A percentile compares a stretch with the other conserved stretches of the same genome.
phyloP scores from a whole-genome alignment of 257 asterid genomes.

The Echites panduratus region DNA sequence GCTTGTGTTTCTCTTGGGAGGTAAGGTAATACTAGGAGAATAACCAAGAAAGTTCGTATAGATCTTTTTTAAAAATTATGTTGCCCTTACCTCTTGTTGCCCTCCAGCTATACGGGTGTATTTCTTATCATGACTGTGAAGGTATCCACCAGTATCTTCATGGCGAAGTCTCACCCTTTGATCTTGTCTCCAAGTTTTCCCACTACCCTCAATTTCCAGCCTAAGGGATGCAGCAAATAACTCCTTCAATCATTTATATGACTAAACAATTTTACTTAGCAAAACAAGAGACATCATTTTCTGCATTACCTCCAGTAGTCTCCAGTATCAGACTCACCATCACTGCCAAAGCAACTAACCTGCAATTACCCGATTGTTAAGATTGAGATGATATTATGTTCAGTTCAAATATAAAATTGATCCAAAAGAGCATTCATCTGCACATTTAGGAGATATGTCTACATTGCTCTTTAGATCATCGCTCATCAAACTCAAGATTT shows the following conservation, averaged over 20 bases:
- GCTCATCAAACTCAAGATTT: neutral
- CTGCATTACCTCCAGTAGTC: conserved; percentile 77
- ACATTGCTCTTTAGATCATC: neutral
- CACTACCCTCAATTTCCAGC: conserved; percentile 89
- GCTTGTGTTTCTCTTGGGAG: neutral
- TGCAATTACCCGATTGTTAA: conserved; percentile 22
- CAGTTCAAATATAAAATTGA: neutral
- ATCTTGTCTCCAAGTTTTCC: conserved; percentile 97
- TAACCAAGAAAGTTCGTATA: neutral
- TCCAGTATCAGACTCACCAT: conserved; percentile 83
- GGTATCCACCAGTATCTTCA: conserved; percentile 83
- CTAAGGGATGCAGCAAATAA: conserved; percentile 25
- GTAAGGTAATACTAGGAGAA: neutral
- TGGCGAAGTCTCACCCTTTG: conserved; percentile 87
- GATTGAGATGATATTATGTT: neutral
- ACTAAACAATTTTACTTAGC: neutral
- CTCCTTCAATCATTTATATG: neutral
- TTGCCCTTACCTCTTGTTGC: conserved; percentile 88
- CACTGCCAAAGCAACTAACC: conserved; percentile 97
- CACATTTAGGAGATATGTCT: neutral
- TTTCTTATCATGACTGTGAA: conserved; percentile 97
- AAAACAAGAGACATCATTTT: neutral
- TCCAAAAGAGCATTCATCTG: neutral
- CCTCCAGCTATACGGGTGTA: conserved; percentile 97
- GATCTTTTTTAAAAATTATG: neutral